Percentiles rank a stretch among this genome's conserved stretches.
Evolutionary conservation across 208 protist genomes (phyloP).

Genomic region (Acanthamoeba healyi): DNA sequence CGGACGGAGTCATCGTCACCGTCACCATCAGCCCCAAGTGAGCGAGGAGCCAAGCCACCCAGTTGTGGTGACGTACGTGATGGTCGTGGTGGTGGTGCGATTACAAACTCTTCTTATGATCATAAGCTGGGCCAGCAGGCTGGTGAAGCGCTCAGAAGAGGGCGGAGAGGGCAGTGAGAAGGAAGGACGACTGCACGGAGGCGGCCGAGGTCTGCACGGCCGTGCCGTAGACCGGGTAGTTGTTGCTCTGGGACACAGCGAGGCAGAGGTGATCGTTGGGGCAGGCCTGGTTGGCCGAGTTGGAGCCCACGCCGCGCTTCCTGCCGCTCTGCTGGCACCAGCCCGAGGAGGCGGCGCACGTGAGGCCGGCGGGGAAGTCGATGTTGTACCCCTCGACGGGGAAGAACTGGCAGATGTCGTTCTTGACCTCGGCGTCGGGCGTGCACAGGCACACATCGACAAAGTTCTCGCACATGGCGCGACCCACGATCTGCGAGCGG

Average conservation of each 20-base stretch:
- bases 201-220: neutral
- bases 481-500: neutral
- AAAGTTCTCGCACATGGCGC: neutral
- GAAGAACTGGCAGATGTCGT: neutral
- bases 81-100: too few species aligned
- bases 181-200: neutral
- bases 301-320: neutral
- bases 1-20: neutral
- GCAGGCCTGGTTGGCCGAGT: neutral
- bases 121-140: too few species aligned
- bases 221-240: neutral
- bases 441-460: constrained; percentile 1
- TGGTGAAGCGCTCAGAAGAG: too few species aligned
- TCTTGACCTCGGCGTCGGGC: neutral
- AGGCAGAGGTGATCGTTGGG: neutral
- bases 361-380: neutral
- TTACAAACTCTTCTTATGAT: neutral
- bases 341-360: neutral
- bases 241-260: neutral
- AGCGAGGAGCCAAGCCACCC: too few species aligned
- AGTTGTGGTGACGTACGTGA: too few species aligned
- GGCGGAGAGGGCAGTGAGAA: neutral
- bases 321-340: neutral
- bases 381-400: neutral
- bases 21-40: constrained; percentile 54